Percentiles rank a stretch among this genome's conserved stretches.
phyloP scores from a whole-genome alignment of 2,329 filamentous ascomycete genomes.

The Epichloe gansuensis region DNA sequence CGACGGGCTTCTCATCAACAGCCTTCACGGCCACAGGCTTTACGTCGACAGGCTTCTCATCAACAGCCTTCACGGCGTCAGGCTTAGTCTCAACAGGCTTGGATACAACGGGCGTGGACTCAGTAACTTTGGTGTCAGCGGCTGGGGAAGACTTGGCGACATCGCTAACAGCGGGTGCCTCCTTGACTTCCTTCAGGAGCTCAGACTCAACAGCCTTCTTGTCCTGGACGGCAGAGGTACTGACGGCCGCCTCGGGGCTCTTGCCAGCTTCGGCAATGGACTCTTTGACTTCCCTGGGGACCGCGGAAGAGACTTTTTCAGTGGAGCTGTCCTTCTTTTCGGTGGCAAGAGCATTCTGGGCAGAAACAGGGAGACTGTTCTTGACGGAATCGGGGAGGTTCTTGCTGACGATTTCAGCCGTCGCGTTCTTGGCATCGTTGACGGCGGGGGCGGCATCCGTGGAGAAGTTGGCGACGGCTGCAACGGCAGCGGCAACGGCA shows the following conservation, averaged over 20 bases:
- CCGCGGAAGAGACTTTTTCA: constrained; percentile 35
- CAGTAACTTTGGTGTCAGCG: constrained; percentile 8
- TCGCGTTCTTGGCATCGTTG: constrained; percentile 21
- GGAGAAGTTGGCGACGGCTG: constrained; percentile 27
- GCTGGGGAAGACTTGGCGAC: constrained; percentile 11
- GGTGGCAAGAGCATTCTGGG: constrained; percentile 34
- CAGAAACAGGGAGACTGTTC: constrained; percentile 35
- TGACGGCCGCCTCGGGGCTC: constrained; percentile 59
- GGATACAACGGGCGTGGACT: constrained; percentile 11
- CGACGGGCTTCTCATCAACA: not conserved
- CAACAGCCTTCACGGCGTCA: not conserved
- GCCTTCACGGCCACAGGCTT: not conserved
- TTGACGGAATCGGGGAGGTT: constrained; percentile 43
- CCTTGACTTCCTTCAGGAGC: constrained; percentile 52
- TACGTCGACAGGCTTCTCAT: not conserved
- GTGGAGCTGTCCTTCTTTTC: constrained; percentile 30
- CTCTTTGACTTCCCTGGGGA: constrained; percentile 44
- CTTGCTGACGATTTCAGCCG: constrained; percentile 29
- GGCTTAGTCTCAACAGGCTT: constrained; percentile 8
- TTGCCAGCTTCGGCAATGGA: constrained; percentile 45
- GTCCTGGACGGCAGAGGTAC: constrained; percentile 56
- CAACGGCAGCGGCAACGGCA: constrained; percentile 22
- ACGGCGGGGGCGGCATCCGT: constrained; percentile 18
- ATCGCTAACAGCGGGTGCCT: constrained; percentile 22
- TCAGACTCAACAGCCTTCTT: constrained; percentile 67